Evolutionary conservation across 2,329 filamentous ascomycete species (phyloP), one percentile per base, ranked within the genome.

Genomic region (Sclerotinia glacialis): DNA sequence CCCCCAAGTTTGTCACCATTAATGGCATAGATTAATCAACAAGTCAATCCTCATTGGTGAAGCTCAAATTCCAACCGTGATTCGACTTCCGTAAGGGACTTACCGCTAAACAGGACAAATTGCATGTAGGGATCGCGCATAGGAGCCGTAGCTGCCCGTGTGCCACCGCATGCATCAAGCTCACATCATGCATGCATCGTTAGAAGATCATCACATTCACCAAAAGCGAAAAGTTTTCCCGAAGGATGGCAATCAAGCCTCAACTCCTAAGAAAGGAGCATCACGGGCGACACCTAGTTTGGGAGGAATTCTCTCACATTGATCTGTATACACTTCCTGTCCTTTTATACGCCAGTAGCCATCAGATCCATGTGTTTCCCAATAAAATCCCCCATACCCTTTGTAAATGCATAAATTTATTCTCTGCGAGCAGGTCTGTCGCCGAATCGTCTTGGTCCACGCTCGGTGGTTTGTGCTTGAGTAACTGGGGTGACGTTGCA

Each of bases 401-500:
- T 67, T 28, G 63, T 55, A 68, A 69, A 55, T 44, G 62, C 66
- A 71, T 73, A 64, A 68, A 71, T 80, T 76, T 83, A 81, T 74
- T 69, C 67, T 68, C 79, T 79, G 73, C 79, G 77, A 71, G 78
- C 76, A 71, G 79, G 79, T 74, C 88, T 86, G 83, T 90, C 87
- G 78, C 84, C 85, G 83, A 91, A 93, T 79, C 91, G 87, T 78
- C 90, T 89, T 75, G 86, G 87, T 75, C 65, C 65, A 59, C 93
- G 91, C 84, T 97, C 93, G 78, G 86, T 82, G 72, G 86, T 82
- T 85, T 97, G 93, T 80, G 92, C 88, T 85, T 98, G 93, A 76
- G 89, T 85, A 75, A 99, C 93, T 74, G 89, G 83, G 76, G 96
- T 88, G 78, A 98, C 92, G 84, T 96, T 97, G 89, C 97, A 92